Evolutionary conservation across 495 filamentous ascomycete genomes (phyloP), one percentile per base, ranked within the genome.

Genomic region (Aspergillus avenaceus): DNA sequence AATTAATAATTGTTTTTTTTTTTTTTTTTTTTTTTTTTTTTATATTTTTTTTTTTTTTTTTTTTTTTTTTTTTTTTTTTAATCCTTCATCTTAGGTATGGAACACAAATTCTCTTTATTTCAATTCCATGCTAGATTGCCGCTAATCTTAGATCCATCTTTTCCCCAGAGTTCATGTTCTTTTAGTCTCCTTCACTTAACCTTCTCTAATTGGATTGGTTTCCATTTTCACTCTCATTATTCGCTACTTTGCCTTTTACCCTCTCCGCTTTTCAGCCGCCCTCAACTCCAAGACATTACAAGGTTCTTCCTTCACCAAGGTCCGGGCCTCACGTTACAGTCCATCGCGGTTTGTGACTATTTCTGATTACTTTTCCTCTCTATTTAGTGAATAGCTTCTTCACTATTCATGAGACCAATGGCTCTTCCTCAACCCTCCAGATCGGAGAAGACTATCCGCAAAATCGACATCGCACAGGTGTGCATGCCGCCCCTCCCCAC

Each of bases 381-480:
- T 29, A 37, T 34, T 27, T 21, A 32, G 42, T 53, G 45, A 48
- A 52, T 51, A 51, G 28, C 37, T 25, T 24, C 34, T 14, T 34
- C 40, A 38, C 31, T 27, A n/a, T 41, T 38, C 12, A 48, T 16
- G 8, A 45, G 38, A 54, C 61, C 52, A 59, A 74, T 74, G 71
- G 59, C 65, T 53, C 49, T 61, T 28, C 56, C 58, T 40, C 62
- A 62, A 45, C 62, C 68, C 41, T 52, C 59, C 48, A 67, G 59
- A 37, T 65, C 69, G 36, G 71, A 74, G 55, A 68, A 66, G 55
- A 69, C 70, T 2, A 69, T 73, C 59, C 71, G 70, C 40, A 76
- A 74, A 60, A 73, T 72, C 43, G 69, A 76, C 55, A 84, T 95
- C 56, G 87, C 89, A 61, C 92, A 92, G 84, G 91, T 95, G 76